Base-by-base conservation (phyloP, 441 rosid genomes). In the Populus trichocarpa region DNA sequence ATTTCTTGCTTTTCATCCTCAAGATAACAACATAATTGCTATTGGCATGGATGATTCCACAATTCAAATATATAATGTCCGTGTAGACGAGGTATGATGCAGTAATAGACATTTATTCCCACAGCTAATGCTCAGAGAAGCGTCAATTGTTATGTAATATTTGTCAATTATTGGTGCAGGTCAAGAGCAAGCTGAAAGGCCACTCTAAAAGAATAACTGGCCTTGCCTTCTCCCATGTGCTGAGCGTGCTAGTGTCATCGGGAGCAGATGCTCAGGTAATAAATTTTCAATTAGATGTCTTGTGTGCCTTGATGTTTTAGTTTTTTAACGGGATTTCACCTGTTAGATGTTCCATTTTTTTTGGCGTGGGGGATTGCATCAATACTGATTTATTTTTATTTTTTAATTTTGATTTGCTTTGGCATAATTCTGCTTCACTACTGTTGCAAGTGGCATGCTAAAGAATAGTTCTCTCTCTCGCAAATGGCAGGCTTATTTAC, bases 231-330 rank as follows among this genome's bases (percentile, higher is more conserved):
- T 95, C 99, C 68, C 89, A 91, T 78, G 90, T 78, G 23, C 86
- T 92, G 82, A 90, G 89, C 69, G 92, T 91, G 76, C 88, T 96
- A 65, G 94, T 96, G 77, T 95, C 99, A 64, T 90, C 99, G 46
- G 98, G 99, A 75, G 99, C 97, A 67, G 99, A 96, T 86, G 92
- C 99, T 80, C 99, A 95, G 95, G 99, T 93, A 82, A 69, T 75
- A 36, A 66, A 73, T 46, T 22, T 69, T 59, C 59, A 18, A 53
- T 26, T 4, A 40, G 23, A 36, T n/a, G 32, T 38, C 71, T 8
- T 38, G 26, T 14, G 3, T 36, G 10, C 32, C 6, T 28, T 68
- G 13, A 42, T 67, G 36, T 59, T 32, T 68, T 72, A 63, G 13
- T 26, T 26, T 25, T 69, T 5, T 6, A 9, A 46, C 11, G n/a